These are phyloP conservation scores for Galerina marginata DNA, from an alignment of 768 basidiomycete genomes.

Conservation along the genomic window DNA sequence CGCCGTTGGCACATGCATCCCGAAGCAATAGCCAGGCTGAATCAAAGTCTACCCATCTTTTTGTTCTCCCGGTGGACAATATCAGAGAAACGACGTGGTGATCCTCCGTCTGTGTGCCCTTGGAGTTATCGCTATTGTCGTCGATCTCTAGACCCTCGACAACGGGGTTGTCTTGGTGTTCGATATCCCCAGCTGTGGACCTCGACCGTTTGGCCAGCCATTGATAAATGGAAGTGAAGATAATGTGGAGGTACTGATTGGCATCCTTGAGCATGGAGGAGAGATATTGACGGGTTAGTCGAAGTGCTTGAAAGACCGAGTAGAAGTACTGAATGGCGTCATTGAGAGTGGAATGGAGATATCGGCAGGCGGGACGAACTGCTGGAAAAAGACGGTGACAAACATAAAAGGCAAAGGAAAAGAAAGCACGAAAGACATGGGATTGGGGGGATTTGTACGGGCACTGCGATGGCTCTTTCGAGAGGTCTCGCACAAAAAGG, in stretches of 20 bases:
- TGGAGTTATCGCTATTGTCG: too few relatives aligned
- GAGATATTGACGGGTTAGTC: too few relatives aligned
- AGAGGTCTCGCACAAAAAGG: constrained; percentile 4
- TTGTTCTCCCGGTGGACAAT: constrained; percentile 3
- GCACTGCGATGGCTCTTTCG: constrained; percentile 10
- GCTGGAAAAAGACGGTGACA: background rate
- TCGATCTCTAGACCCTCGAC: too few relatives aligned
- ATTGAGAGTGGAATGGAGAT: background rate
- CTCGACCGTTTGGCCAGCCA: too few relatives aligned
- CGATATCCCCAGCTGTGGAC: too few relatives aligned
- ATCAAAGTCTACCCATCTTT: constrained; percentile 16
- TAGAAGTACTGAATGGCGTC: constrained; percentile 3
- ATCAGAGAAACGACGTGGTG: too few relatives aligned
- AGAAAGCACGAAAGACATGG: background rate
- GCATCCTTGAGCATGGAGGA: too few relatives aligned
- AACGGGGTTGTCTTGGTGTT: background rate
- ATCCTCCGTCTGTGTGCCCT: too few relatives aligned
- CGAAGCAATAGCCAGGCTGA: constrained; percentile 14
- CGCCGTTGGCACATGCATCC: background rate
- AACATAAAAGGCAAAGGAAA: too few relatives aligned
- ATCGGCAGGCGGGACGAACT: constrained; percentile 3
- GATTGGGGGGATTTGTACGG: constrained; percentile 18
- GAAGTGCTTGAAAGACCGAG: too few relatives aligned
- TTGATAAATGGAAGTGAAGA: too few relatives aligned
- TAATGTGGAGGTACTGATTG: too few relatives aligned